Evolutionary conservation across 108 stramenopile species (phyloP), one percentile per base, ranked within the genome.

Genomic region (Mediolabrus comicus): DNA sequence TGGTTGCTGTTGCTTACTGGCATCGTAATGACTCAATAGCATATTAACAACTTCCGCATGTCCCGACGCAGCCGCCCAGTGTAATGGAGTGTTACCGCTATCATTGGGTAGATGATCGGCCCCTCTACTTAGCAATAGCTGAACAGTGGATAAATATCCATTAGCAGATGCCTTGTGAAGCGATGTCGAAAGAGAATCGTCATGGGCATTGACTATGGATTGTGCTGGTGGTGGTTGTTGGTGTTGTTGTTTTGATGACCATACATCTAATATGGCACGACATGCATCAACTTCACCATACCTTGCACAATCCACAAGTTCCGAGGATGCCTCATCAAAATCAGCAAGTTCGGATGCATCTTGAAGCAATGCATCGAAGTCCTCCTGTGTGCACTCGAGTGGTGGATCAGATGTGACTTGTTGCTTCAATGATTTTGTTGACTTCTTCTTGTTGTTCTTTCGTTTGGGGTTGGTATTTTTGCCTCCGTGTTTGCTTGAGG

Each of bases 111-210:
- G 19, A 39, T 70, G 59, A 19, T 59, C 39, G n/a, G 73, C 80
- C 33, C 70, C 65, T 2, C 64, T 19, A 34, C 34, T 59, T 3
- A 92, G 49, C 31, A 96, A 67, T 11, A 92, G 54, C 52, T 74
- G 62, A 1, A 81, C 85, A 6, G 85, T 65, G 9, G 61, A 56
- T 5, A 64, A 55, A 59, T 93, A 87, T 2, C 89, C 89, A 55
- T 93, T 96, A 16, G 92, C 95, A 53, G 83, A 80, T 1, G 92
- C 90, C 74, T 86, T 87, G 79, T 93, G 95, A 9, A 96, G 68
- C 14, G 92, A 83, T 19, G 91, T 91, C 17, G 77, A 86, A 13
- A 80, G 79, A 13, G 59, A 71, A 26, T 54, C 34, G 30, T 77
- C 66, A 6, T 64, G 67, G 17, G 59, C 16, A 34, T 80, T 66